Base-by-base conservation (phyloP, 139 green algal genomes). In the Volvox reticuliferus region DNA sequence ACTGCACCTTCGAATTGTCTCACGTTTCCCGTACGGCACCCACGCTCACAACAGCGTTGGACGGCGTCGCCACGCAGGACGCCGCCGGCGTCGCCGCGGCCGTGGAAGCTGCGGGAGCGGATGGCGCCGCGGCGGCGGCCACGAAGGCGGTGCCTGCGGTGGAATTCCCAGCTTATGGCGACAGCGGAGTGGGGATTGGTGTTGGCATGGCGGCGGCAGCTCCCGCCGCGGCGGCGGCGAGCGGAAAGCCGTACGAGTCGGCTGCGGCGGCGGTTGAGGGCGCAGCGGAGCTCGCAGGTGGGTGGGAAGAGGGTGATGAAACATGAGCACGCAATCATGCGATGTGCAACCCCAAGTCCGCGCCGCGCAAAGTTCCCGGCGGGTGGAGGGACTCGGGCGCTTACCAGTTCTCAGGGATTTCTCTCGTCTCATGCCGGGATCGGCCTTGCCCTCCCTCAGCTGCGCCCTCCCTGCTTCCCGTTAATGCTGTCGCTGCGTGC, bases 191-290 rank as follows among this genome's bases (percentile, higher is more conserved):
- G 62, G 33, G 86, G 32, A 17, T 50, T 12, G 76, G 20, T 28
- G 35, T 62, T 14, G 62, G n/a, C 71, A 19, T 20, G 84, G 12
- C 68, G 36, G 84, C 36, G 37, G 36, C 84, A 19, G 36, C 36
- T 35, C 26, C 35, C 21, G 86, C 91, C 86, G 18, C 20, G 22
- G 32, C 16, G 18, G 85, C n/a, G 22, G 20, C 71, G 14, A 36
- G 44, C 44, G 44, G 28, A 18, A 44, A 69, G 44, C 55, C 71
- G 65, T 93, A 84, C 33, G 87, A 91, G 16, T 88, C 84, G 1
- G 20, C 88, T 21, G 92, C 85, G 12, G 68, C 84, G 28, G 92
- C 92, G 36, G 78, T 91, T 21, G 92, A 92, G 33, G 88, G 71
- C 1, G 88, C 88, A 0, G 71, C 63, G 16, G 85, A 73, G 1